Base-by-base conservation (phyloP, 306 rosid species). In the Luffa acutangula region DNA sequence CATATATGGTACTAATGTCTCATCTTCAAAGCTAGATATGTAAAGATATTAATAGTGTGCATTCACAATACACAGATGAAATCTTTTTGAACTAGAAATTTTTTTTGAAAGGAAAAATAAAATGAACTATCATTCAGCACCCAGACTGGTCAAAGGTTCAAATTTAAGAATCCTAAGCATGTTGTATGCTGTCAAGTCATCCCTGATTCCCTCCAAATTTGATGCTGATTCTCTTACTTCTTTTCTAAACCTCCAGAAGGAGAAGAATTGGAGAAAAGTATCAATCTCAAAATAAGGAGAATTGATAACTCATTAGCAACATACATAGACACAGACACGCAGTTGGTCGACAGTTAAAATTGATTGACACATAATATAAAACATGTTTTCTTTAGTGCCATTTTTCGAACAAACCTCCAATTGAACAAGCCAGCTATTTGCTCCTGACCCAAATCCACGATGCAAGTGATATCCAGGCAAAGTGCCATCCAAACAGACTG, bases 401-500 rank as follows among this genome's bases (percentile, higher is more conserved):
- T 46, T 81, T 56, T 20, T 62, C 41, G 25, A 73, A 86, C 89
- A 83, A 74, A 95, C 99, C 99, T 95, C 99, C 88, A 95, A 90
- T 78, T 95, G 94, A 83, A 95, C 77, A 77, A 95, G 91, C 99
- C 99, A 95, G 77, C 88, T 91, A 71, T 90, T 86, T 67, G 94
- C 83, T 82, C 99, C 98, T 18, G 96, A 91, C 57, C 99, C 99
- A 72, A 78, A 86, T 80, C 99, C 99, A 21, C 87, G 87, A 83
- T 95, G 91, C 82, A 85, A 80, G 85, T 95, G 98, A 83, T 91
- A 95, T 42, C 93, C 99, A 0, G 98, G 99, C 86, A 93, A 85
- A 33, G 98, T 89, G 81, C 99, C 99, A 87, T 95, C 99, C 90
- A 88, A 84, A 87, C 99, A 95, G 9, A 95, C 98, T 95, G 89